Conservation (phyloP, 2,329 filamentous ascomycete genomes). For the Microcera coccophila region DNA sequence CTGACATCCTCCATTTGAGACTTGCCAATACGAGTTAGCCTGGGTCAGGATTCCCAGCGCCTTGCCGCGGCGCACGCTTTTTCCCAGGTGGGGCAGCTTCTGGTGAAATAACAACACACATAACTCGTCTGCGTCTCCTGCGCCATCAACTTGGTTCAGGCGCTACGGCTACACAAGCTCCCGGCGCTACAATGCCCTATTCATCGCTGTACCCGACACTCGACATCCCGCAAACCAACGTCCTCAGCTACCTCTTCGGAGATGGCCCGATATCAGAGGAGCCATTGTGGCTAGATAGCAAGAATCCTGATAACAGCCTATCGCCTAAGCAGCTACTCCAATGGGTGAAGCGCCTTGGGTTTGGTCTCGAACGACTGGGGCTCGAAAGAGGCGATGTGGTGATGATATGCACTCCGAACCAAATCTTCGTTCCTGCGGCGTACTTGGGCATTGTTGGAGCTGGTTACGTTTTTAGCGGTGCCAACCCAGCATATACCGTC, state of each 20-base stretch:
- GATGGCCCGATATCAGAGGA: conserved; percentile 35
- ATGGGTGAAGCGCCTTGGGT: conserved; percentile 51
- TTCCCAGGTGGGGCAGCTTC: no score
- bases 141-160: no score
- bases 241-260: conserved; percentile 37
- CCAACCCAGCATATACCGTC: conserved; percentile 50
- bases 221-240: conserved; percentile 44
- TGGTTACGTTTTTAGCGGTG: conserved; percentile 51
- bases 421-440: conserved; percentile 52
- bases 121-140: no score
- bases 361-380: conserved; percentile 44
- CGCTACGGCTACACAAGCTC: not conserved
- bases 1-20: no score
- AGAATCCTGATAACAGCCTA: conserved; percentile 40
- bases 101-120: no score
- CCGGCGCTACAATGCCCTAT: conserved; percentile 36
- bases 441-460: conserved; percentile 52
- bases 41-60: no score
- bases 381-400: conserved; percentile 48
- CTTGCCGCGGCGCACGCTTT: no score
- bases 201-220: conserved; percentile 40
- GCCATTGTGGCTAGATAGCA: conserved; percentile 52
- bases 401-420: conserved; percentile 52
- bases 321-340: conserved; percentile 45
- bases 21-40: no score